phyloP scores from a whole-genome alignment of 2,329 filamentous ascomycete genomes.

The Ceratocystis lukuohia region DNA sequence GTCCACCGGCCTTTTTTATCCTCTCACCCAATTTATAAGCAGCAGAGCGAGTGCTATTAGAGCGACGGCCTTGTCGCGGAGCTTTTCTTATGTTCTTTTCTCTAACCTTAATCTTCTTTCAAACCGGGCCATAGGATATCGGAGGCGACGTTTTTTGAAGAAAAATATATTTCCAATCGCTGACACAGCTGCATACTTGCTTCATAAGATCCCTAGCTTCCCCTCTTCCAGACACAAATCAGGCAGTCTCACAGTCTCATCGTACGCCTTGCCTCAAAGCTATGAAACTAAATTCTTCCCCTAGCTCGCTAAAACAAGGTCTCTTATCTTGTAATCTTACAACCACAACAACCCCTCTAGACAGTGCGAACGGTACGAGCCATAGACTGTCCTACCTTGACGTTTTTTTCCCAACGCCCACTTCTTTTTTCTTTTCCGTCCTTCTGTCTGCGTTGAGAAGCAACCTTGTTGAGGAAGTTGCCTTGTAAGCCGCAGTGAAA shows the following conservation, averaged over 20 bases:
- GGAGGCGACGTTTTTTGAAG: too few relatives aligned
- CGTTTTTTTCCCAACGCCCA: background rate
- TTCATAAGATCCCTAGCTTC: too few relatives aligned
- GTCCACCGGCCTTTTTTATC: background rate
- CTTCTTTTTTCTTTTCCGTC: background rate
- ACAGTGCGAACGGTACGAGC: background rate
- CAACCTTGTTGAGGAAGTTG: background rate
- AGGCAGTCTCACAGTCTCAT: background rate
- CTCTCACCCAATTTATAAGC: background rate
- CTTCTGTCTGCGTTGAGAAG: background rate
- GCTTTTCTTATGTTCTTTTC: background rate
- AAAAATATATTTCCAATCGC: too few relatives aligned
- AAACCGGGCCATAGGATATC: background rate
- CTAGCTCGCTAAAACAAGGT: background rate
- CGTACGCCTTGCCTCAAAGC: background rate
- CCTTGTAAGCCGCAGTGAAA: background rate
- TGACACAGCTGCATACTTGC: too few relatives aligned
- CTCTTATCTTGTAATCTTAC: too few relatives aligned
- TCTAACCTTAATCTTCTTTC: background rate
- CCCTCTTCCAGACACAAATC: background rate
- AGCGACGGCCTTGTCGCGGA: too few relatives aligned
- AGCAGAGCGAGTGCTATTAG: background rate
- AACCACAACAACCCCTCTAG: background rate
- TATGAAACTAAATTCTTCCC: background rate
- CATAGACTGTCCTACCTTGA: background rate